phyloP scores from a whole-genome alignment of 805 yeast genomes.

The Spathaspora gorwiae region DNA sequence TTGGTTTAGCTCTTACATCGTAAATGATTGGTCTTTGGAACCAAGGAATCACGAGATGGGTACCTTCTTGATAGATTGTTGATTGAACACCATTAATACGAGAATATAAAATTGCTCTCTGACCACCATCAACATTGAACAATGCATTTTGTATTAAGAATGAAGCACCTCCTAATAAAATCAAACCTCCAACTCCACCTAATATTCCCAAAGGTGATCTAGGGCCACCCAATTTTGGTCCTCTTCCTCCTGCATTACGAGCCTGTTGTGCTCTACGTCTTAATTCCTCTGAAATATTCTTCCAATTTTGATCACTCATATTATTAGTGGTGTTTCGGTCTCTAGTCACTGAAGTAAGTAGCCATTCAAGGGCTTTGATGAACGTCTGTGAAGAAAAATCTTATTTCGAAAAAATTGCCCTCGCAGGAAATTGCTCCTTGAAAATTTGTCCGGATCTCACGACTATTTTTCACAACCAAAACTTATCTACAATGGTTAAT shows the following conservation, averaged over 20 bases:
- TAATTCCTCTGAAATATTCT: conserved; percentile 36
- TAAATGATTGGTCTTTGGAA: conserved; percentile 86
- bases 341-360: too few species aligned
- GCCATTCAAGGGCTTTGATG: too few species aligned
- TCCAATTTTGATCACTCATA: conserved; percentile 43
- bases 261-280: conserved; percentile 34
- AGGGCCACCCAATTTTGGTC: conserved; percentile 16
- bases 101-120: conserved; percentile 91
- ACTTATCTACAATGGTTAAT: too few species aligned
- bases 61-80: conserved; percentile 84
- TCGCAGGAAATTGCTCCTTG: too few species aligned
- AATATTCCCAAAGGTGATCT: conserved; percentile 34
- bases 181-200: conserved; percentile 39
- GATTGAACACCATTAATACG: conserved; percentile 82
- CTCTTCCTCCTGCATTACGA: conserved; percentile 12
- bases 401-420: too few species aligned
- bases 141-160: conserved; percentile 40
- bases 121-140: conserved; percentile 92
- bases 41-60: conserved; percentile 93
- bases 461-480: not conserved
- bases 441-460: not conserved
- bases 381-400: too few species aligned
- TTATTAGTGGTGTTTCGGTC: too few species aligned
- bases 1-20: conserved; percentile 95
- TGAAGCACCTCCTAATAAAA: conserved; percentile 37